Base-by-base conservation (phyloP, 2,329 filamentous ascomycete genomes). In the Pseudocercospora musae region DNA sequence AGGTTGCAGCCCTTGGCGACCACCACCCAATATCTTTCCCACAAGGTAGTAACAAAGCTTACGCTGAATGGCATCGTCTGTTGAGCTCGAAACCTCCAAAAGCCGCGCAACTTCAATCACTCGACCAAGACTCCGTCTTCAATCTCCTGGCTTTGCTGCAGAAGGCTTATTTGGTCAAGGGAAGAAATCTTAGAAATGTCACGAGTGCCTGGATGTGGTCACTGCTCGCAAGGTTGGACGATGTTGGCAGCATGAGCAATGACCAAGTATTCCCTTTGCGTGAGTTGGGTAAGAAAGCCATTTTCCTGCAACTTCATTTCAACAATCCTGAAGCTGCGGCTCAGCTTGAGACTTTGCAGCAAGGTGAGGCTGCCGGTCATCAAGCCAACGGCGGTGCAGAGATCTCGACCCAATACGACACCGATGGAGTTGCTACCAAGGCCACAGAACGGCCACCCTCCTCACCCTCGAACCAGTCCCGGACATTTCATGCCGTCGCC, bases 131-230 rank as follows among this genome's bases (percentile, higher is more conserved):
- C 15, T 86, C 84, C 49, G 83, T 90, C 2, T 78, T 94, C 55
- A 82, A 84, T 37, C 80, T 94, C 31, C 74, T 96, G 42, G 82
- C 85, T 42, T 77, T 84, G 25, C 80, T 93, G 57, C 78, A 78
- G 37, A 74, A 76, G 9, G 70, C 90, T n/a, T 85, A 89, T 57
- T 82, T 89, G 58, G 83, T 82, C 50, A 83, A 82, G 55, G 84
- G 84, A n/a, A 77, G 80, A 21, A 81, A 83, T 29, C 79, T 92
- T 29, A 81, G 85, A 25, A 83, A 85, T 69, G 84, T 87, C 53
- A 87, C 90, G 4, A 92, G 91, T 63, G 83, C 87, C 15, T 98
- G 94, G 94, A 80, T 91, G 3, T 97, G 92, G 93, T 87, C 89
- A 0, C 76, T 96, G 61, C 80, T 97, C 49, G 91, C 90, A 2